Evolutionary conservation across 768 basidiomycete genomes (phyloP).

Genomic region (Lactarius deliciosus): DNA sequence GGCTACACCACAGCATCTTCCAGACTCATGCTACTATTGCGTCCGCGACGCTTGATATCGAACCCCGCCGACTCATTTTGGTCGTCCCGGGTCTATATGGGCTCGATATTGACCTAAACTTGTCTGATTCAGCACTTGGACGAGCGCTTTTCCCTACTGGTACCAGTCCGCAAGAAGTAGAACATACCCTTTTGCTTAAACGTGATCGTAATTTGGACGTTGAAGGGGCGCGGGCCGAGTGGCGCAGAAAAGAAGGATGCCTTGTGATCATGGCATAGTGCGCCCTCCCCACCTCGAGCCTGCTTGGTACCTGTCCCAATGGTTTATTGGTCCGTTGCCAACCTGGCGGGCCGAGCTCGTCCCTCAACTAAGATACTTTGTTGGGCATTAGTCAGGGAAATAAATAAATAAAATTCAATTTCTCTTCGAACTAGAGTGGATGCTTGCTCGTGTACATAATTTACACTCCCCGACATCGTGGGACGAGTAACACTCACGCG

Average conservation of each 20-base stretch:
- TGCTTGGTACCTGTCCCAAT: background rate
- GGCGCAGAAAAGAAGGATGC: constrained; percentile 55
- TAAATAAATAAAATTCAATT: background rate
- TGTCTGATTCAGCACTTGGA: constrained; percentile 55
- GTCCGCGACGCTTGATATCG: constrained; percentile 60
- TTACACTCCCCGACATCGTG: too few relatives aligned
- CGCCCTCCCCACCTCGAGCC: background rate
- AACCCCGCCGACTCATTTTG: constrained; percentile 57
- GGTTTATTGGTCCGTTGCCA: background rate
- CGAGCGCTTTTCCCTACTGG: constrained; percentile 28
- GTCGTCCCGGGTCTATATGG: constrained; percentile 46
- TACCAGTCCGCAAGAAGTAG: constrained; percentile 28
- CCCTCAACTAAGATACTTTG: background rate
- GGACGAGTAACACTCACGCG: background rate
- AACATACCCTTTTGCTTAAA: constrained; percentile 51
- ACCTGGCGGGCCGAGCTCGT: background rate
- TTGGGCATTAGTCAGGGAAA: background rate
- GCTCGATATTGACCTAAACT: constrained; percentile 59
- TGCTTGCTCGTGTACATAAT: too few relatives aligned
- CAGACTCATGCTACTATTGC: constrained; percentile 51
- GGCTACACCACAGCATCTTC: background rate
- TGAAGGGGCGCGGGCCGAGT: constrained; percentile 63
- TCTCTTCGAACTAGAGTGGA: too few relatives aligned
- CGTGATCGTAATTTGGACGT: constrained; percentile 59
- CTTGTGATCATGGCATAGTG: constrained; percentile 47